Conservation (phyloP, 192 early-diverging fungal genomes). For the Entomortierella lignicola region DNA sequence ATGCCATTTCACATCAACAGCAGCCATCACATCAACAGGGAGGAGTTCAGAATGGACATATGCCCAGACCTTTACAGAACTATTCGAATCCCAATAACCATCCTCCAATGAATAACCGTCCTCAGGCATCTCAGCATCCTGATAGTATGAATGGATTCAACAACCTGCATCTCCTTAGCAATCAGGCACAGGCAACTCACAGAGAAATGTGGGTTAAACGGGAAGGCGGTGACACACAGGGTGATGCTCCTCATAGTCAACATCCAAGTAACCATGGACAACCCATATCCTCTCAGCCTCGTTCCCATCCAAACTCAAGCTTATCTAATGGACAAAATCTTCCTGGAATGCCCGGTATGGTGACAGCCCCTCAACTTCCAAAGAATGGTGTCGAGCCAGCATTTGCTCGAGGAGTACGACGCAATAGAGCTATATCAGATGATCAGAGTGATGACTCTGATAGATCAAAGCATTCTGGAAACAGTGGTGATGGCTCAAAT, state of each 20-base stretch:
- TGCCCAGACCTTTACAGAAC: slow-evolving; percentile 8
- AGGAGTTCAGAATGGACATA: slow-evolving; percentile 9
- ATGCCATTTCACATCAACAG: slow-evolving; percentile 10
- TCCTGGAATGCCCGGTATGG: slow-evolving; percentile 45
- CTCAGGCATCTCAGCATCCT: slow-evolving; percentile 12
- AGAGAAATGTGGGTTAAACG: slow-evolving; percentile 44
- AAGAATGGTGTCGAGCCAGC: slow-evolving; percentile 29
- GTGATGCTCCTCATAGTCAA: slow-evolving; percentile 10
- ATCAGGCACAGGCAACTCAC: slow-evolving; percentile 28
- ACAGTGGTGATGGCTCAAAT: slow-evolving; percentile 11
- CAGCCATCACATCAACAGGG: slow-evolving; percentile 18
- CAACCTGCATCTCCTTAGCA: slow-evolving; percentile 44
- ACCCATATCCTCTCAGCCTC: slow-evolving; percentile 5
- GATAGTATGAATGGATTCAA: slow-evolving; percentile 34
- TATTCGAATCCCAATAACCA: slow-evolving; percentile 5
- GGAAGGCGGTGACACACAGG: slow-evolving; percentile 28
- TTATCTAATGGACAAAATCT: slow-evolving; percentile 25
- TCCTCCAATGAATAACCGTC: slow-evolving; percentile 11
- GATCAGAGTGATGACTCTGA: slow-evolving; percentile 51
- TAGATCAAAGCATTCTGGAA: slow-evolving; percentile 21
- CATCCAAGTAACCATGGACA: slow-evolving; percentile 2
- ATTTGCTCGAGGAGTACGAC: slow-evolving; percentile 29
- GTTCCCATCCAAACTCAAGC: neutral
- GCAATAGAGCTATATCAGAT: slow-evolving; percentile 12
- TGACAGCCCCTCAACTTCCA: slow-evolving; percentile 18